Conservation (phyloP, 2,329 filamentous ascomycete genomes). For the Bipolaris oryzae region DNA sequence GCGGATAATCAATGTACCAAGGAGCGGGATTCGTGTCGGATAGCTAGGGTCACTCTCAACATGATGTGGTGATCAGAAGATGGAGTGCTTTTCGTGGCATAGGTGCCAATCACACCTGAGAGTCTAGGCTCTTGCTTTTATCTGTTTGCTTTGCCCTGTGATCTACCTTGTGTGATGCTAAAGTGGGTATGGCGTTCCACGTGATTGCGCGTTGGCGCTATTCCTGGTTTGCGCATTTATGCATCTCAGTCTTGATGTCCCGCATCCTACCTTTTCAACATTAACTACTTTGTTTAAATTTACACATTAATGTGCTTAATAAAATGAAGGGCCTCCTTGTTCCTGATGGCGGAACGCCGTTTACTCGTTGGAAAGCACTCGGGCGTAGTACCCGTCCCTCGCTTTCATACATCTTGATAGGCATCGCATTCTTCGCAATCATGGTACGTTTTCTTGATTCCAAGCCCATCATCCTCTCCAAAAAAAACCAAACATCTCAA, state of each 20-base stretch:
- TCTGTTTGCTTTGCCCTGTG: neutral
- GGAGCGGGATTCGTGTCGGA: too few species aligned
- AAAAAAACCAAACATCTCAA: neutral
- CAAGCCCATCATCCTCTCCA: neutral
- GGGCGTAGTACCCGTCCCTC: neutral
- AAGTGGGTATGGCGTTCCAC: neutral
- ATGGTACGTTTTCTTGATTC: neutral
- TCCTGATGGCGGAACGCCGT: neutral
- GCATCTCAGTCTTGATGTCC: neutral
- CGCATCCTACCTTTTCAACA: neutral
- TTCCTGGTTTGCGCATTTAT: neutral
- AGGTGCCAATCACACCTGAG: neutral
- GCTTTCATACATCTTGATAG: neutral
- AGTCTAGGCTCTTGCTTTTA: neutral
- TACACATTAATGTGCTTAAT: neutral
- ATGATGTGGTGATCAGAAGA: too few species aligned
- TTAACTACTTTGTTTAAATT: neutral
- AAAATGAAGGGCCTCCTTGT: neutral
- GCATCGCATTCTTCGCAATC: neutral
- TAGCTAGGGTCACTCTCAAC: too few species aligned
- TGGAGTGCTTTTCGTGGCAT: too few species aligned
- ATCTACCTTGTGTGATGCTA: neutral
- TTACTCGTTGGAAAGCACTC: neutral
- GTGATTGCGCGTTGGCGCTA: neutral
- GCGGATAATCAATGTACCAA: too few species aligned